These are phyloP conservation scores for Rosa chinensis DNA, from an alignment of 306 rosid genomes.

Conservation along the genomic window DNA sequence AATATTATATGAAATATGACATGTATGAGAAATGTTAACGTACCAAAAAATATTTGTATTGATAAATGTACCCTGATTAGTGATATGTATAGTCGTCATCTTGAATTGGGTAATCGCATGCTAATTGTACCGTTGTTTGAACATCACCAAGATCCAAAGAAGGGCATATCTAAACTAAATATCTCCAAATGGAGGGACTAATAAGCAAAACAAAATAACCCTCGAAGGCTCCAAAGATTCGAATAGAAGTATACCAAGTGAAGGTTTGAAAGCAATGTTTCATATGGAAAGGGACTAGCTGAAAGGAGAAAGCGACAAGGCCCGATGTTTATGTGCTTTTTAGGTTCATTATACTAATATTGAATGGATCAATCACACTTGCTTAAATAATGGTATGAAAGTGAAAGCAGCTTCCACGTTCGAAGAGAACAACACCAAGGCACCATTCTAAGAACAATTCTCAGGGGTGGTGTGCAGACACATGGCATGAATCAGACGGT, in stretches of 20 bases:
- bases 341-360: not conserved
- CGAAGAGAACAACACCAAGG: slow-evolving; percentile 5
- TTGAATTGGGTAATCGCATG: too few relatives aligned
- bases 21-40: too few relatives aligned
- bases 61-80: too few relatives aligned
- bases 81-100: too few relatives aligned
- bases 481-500: slow-evolving; percentile 21
- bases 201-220: not conserved
- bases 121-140: not conserved
- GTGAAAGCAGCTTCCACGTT: slow-evolving; percentile 26
- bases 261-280: slow-evolving; percentile 18
- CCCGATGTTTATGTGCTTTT: not conserved
- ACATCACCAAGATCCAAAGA: not conserved
- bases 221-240: not conserved
- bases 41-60: too few relatives aligned
- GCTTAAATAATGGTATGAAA: not conserved
- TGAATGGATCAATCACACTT: not conserved
- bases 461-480: not conserved
- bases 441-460: not conserved
- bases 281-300: not conserved
- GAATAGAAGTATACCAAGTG: not conserved
- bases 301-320: not conserved
- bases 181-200: not conserved
- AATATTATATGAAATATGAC: too few relatives aligned
- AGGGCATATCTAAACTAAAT: not conserved